Evolutionary conservation across 208 protist genomes (phyloP).

Genomic region (Acanthamoeba royreba): DNA sequence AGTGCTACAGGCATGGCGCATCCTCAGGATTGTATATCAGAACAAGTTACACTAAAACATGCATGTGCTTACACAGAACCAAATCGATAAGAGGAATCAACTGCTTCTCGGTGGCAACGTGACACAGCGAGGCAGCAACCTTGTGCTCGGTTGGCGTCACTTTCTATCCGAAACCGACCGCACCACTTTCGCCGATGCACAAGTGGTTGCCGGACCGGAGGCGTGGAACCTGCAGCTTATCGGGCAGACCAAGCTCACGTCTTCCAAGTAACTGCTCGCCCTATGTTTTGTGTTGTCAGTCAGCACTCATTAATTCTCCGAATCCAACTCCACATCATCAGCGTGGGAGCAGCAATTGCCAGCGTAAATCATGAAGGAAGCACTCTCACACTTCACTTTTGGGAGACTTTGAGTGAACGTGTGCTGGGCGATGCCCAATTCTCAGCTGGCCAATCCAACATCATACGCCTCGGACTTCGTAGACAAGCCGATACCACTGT

Average conservation of each 20-base stretch:
- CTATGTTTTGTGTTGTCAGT: no score
- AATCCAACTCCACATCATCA: neutral
- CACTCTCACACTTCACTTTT: neutral
- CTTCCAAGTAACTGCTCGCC: conserved; percentile 16
- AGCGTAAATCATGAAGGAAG: neutral
- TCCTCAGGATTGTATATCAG: no score
- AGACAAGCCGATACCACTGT: neutral
- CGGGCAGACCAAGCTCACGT: neutral
- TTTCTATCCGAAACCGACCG: neutral
- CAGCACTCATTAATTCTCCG: neutral
- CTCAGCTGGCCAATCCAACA: neutral
- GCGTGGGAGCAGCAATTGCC: neutral
- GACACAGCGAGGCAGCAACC: neutral
- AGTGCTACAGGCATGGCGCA: neutral
- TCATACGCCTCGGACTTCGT: neutral
- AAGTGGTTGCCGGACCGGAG: neutral
- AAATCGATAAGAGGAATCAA: neutral
- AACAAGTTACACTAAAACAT: no score
- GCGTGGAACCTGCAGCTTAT: neutral
- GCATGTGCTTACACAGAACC: neutral
- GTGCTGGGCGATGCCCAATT: conserved; percentile 39
- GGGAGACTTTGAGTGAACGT: conserved; percentile 4
- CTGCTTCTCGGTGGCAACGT: neutral
- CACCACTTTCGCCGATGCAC: neutral
- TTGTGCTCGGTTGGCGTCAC: neutral